Conservation (phyloP, 2,329 filamentous ascomycete species). For the Botryotinia convoluta region DNA sequence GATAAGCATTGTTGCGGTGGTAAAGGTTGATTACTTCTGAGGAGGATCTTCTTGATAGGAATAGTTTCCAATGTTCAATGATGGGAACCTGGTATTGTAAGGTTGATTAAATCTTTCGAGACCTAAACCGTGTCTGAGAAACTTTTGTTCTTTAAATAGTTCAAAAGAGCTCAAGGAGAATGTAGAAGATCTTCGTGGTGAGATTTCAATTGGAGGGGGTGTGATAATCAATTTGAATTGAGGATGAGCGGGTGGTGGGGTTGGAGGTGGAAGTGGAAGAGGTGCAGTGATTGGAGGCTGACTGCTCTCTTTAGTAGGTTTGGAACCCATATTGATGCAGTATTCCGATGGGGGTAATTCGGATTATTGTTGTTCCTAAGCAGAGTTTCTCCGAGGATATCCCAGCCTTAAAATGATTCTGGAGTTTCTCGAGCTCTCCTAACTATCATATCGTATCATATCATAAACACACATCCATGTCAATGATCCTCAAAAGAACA, state of each 20-base stretch:
- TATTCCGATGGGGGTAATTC: background rate
- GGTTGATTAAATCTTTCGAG: background rate
- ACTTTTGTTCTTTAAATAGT: background rate
- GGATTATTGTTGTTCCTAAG: background rate
- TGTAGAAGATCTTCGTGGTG: background rate
- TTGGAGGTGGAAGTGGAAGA: background rate
- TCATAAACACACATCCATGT: background rate
- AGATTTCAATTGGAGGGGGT: background rate
- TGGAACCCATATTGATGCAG: background rate
- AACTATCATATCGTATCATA: too few species aligned
- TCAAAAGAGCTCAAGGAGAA: background rate
- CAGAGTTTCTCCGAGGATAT: background rate
- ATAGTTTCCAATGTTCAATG: background rate
- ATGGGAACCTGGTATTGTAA: background rate
- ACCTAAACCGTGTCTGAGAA: background rate
- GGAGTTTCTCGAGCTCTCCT: too few species aligned
- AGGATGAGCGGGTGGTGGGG: background rate
- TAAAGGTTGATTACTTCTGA: background rate
- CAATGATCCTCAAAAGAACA: background rate
- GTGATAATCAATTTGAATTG: background rate
- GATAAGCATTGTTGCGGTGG: slow-evolving; percentile 8
- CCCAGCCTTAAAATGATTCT: background rate
- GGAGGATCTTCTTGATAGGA: background rate
- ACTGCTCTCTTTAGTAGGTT: background rate
- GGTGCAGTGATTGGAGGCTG: background rate